A percentile compares a stretch with the other conserved stretches of the same genome.
These are phyloP conservation scores for Tothia fuscella DNA, from an alignment of 2,329 filamentous ascomycete genomes.

Conservation along the genomic window DNA sequence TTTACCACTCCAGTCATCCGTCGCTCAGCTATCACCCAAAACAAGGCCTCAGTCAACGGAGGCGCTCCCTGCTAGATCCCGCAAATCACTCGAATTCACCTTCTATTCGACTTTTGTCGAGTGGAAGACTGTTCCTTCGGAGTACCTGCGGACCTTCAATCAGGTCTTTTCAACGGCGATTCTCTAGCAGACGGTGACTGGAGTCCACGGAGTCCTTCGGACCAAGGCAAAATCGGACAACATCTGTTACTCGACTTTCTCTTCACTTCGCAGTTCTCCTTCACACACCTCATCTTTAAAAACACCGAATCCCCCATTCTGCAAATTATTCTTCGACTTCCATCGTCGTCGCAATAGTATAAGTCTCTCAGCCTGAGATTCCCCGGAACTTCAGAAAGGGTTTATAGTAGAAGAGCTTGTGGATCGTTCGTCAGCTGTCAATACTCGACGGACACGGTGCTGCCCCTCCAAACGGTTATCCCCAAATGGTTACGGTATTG, in stretches of 20 bases:
- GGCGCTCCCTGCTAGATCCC: conserved; percentile 26
- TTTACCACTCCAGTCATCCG: conserved; percentile 28
- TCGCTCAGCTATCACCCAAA: conserved; percentile 30
- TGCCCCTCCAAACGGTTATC: conserved; percentile 9
- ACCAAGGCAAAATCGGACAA: conserved; percentile 5
- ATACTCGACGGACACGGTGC: conserved; percentile 7
- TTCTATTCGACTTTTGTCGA: conserved; percentile 5
- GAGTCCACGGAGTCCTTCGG: conserved; percentile 16
- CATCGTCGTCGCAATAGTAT: no score
- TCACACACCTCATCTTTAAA: conserved; percentile 2
- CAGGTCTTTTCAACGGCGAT: conserved; percentile 29
- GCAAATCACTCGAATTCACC: conserved; percentile 20
- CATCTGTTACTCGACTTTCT: conserved; percentile 1
- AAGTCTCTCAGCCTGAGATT: no score
- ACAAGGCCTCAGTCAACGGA: conserved; percentile 28
- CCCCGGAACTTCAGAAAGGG: no score
- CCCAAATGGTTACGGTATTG: conserved; percentile 8
- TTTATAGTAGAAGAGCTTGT: conserved; percentile 7
- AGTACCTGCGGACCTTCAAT: conserved; percentile 25
- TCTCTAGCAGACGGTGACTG: conserved; percentile 33
- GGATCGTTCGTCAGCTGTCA: conserved; percentile 7
- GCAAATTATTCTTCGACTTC: conserved; percentile 1
- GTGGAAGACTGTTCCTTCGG: conserved; percentile 16
- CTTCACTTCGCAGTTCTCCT: conserved; percentile 7
- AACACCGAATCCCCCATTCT: conserved; percentile 1